These are phyloP conservation scores for Cordyceps fumosorosea DNA, from an alignment of 2,329 filamentous ascomycete genomes.

Conservation along the genomic window DNA sequence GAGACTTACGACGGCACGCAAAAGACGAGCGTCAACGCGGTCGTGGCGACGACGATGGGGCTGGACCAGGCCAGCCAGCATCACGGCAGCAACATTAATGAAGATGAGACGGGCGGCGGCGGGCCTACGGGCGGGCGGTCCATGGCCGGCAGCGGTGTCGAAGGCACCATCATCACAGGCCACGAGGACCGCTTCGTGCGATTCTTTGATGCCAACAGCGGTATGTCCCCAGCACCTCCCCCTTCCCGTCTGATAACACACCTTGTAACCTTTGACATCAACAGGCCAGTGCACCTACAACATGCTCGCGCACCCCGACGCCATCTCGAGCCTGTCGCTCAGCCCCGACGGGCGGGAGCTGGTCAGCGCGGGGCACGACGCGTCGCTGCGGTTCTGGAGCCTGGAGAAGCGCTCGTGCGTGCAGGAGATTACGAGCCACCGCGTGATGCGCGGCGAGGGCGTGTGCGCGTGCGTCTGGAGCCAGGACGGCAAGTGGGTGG, in stretches of 20 bases:
- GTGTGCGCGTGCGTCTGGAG: conserved; percentile 95
- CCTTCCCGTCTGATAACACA: neutral
- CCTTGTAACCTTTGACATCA: conserved; percentile 15
- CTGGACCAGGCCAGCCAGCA: conserved; percentile 60
- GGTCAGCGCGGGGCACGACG: conserved; percentile 92
- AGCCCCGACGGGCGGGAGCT: conserved; percentile 91
- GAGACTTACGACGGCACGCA: conserved; percentile 87
- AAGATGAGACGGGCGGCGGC: conserved; percentile 67
- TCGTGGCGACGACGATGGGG: conserved; percentile 79
- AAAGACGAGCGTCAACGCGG: conserved; percentile 77
- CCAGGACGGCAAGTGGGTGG: conserved; percentile 87
- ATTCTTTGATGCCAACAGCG: conserved; percentile 98
- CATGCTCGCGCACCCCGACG: conserved; percentile 92
- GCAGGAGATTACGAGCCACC: conserved; percentile 89
- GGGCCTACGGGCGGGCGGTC: conserved; percentile 69
- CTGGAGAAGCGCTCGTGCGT: conserved; percentile 92
- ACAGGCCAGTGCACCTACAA: conserved; percentile 98
- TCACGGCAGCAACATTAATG: conserved; percentile 49
- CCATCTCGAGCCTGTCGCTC: conserved; percentile 85
- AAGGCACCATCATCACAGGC: conserved; percentile 91
- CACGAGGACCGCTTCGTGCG: conserved; percentile 94
- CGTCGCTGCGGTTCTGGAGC: conserved; percentile 92
- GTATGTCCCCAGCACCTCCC: conserved; percentile 49
- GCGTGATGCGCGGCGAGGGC: conserved; percentile 92
- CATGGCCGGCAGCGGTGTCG: conserved; percentile 68